phyloP scores from a whole-genome alignment of 106 monocot genomes.

The Dendrobium catenatum region DNA sequence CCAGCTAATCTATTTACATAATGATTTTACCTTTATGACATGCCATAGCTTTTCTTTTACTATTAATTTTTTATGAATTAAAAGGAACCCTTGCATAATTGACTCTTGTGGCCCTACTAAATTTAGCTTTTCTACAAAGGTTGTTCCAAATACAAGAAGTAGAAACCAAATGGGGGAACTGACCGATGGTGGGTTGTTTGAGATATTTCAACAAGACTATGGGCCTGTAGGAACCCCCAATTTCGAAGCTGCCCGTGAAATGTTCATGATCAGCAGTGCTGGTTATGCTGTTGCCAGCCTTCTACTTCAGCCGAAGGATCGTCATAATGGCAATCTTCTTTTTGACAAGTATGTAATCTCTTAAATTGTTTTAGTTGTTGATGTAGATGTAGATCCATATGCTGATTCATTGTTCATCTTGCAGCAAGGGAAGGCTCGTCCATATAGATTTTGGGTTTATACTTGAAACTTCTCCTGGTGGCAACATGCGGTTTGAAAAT shows the following conservation, averaged over 20 bases:
- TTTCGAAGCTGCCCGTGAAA: constrained; percentile 92
- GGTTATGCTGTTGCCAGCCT: constrained; percentile 99
- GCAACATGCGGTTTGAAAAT: constrained; percentile 96
- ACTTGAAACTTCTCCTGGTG: constrained; percentile 94
- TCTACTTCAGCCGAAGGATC: constrained; percentile 94
- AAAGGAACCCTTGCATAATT: background rate
- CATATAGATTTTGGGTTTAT: constrained; percentile 99
- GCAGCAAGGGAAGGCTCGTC: constrained; percentile 89
- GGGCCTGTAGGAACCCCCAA: constrained; percentile 85
- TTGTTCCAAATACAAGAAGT: constrained; percentile 92
- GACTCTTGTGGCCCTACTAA: background rate
- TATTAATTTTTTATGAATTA: background rate
- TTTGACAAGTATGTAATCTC: constrained; percentile 68
- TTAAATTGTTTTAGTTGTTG: background rate
- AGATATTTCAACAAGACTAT: constrained; percentile 99
- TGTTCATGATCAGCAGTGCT: constrained; percentile 97
- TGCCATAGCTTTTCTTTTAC: too few relatives aligned
- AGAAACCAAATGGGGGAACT: constrained; percentile 99
- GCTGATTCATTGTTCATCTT: constrained; percentile 6
- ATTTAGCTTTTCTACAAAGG: constrained; percentile 28
- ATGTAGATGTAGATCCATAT: background rate
- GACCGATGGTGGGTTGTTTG: constrained; percentile 92
- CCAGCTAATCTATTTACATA: background rate
- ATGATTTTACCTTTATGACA: too few relatives aligned
- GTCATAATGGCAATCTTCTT: constrained; percentile 97